Evolutionary conservation across 208 protist genomes (phyloP).

Genomic region (Eutreptiella sp.): DNA sequence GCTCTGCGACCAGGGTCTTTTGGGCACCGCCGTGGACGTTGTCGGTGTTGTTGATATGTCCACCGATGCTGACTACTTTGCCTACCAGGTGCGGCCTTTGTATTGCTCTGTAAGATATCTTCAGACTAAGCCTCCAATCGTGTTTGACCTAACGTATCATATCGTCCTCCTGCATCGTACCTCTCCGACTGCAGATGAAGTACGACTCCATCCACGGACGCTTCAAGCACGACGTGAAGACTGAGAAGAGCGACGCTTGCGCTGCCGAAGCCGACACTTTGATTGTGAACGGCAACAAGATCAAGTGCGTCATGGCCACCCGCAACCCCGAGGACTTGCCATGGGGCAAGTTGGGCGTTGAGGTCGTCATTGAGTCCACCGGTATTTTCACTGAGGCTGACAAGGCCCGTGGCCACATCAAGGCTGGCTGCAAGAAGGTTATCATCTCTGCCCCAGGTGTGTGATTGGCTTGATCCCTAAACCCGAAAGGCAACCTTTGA

Average conservation of each 20-base stretch:
- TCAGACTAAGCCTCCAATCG: background rate
- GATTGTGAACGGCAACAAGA: slow-evolving; percentile 43
- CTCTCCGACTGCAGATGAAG: too few species aligned
- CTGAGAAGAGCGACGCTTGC: slow-evolving; percentile 56
- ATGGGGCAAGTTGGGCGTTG: slow-evolving; percentile 82
- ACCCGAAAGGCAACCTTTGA: too few species aligned
- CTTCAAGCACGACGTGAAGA: slow-evolving; percentile 64
- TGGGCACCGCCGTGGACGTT: slow-evolving; percentile 58
- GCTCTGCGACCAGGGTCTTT: slow-evolving; percentile 52
- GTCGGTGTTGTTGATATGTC: slow-evolving; percentile 91
- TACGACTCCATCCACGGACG: slow-evolving; percentile 92
- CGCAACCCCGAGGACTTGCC: slow-evolving; percentile 85
- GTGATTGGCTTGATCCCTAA: too few species aligned
- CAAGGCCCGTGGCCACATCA: slow-evolving; percentile 83
- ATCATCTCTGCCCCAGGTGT: slow-evolving; percentile 98
- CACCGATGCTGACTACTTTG: slow-evolving; percentile 83
- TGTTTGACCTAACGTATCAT: too few species aligned
- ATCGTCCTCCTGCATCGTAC: too few species aligned
- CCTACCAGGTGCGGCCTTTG: too few species aligned
- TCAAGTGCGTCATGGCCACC: slow-evolving; percentile 64
- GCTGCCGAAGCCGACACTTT: slow-evolving; percentile 42
- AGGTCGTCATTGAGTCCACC: slow-evolving; percentile 97
- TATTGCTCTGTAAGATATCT: background rate
- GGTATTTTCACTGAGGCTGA: slow-evolving; percentile 91
- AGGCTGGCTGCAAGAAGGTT: slow-evolving; percentile 94